Evolutionary conservation across 2,329 filamentous ascomycete genomes (phyloP).

Genomic region (Pyricularia grisea): DNA sequence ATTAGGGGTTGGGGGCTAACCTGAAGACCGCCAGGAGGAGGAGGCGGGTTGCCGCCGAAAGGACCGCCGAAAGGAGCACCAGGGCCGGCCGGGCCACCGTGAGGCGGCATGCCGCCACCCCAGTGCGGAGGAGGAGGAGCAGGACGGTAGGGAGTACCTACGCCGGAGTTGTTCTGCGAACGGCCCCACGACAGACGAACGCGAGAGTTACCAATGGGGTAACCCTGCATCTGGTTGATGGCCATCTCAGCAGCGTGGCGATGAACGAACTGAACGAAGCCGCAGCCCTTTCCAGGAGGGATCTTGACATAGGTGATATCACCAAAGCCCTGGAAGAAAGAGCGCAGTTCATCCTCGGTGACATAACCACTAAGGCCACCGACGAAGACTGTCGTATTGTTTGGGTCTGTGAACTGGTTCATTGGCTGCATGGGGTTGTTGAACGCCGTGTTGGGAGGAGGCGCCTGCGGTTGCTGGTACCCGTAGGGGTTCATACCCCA

Average conservation of each 20-base stretch:
- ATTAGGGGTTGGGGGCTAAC: not conserved
- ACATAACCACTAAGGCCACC: conserved; percentile 96
- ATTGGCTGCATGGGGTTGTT: conserved; percentile 40
- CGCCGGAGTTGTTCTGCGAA: conserved; percentile 98
- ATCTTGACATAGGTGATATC: conserved; percentile 99
- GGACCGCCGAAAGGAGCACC: conserved; percentile 31
- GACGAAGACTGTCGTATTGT: conserved; percentile 99
- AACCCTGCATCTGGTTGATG: conserved; percentile 99
- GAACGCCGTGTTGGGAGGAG: conserved; percentile 8
- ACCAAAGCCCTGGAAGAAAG: conserved; percentile 98
- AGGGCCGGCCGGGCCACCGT: conserved; percentile 29
- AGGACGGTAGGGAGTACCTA: conserved; percentile 92
- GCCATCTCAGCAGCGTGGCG: conserved; percentile 99
- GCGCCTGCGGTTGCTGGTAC: conserved; percentile 16
- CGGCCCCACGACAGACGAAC: conserved; percentile 96
- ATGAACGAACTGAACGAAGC: conserved; percentile 98
- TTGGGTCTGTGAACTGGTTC: conserved; percentile 99
- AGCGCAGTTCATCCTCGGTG: conserved; percentile 97
- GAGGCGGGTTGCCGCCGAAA: conserved; percentile 34
- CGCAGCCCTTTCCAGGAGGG: conserved; percentile 95
- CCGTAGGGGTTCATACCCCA: conserved; percentile 18
- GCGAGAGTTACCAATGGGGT: conserved; percentile 96
- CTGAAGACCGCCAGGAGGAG: conserved; percentile 17
- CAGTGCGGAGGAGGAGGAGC: conserved; percentile 60
- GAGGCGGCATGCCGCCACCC: conserved; percentile 26